A percentile compares a stretch with the other conserved stretches of the same genome.
phyloP scores from a whole-genome alignment of 2,329 filamentous ascomycete genomes.

The Penicillium thymicola region DNA sequence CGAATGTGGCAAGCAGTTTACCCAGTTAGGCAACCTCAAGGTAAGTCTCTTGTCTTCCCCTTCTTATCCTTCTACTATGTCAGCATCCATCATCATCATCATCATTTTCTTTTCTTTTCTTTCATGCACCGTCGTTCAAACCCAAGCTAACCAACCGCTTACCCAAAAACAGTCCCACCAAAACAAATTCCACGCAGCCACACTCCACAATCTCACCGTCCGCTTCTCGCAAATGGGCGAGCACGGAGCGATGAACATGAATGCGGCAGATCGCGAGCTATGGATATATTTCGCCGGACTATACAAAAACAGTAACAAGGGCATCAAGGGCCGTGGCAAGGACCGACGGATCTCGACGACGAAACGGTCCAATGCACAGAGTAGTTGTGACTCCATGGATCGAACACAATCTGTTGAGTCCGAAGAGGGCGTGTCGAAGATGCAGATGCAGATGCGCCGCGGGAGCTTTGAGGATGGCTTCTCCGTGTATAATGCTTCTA shows the following conservation, averaged over 20 bases:
- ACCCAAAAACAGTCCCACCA: slow-evolving; percentile 66
- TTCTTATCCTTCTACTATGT: neutral
- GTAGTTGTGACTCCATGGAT: slow-evolving; percentile 9
- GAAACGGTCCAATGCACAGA: slow-evolving; percentile 20
- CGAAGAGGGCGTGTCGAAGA: slow-evolving; percentile 24
- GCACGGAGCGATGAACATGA: slow-evolving; percentile 62
- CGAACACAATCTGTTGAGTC: slow-evolving; percentile 21
- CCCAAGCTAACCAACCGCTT: slow-evolving; percentile 2
- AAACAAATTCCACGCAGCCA: slow-evolving; percentile 85
- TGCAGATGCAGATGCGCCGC: slow-evolving; percentile 14
- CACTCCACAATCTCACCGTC: slow-evolving; percentile 64
- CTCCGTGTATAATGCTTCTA: slow-evolving; percentile 31
- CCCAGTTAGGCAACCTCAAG: slow-evolving; percentile 89
- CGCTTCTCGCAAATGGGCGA: slow-evolving; percentile 66
- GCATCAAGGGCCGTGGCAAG: slow-evolving; percentile 93
- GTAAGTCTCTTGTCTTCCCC: slow-evolving; percentile 40
- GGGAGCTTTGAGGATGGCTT: slow-evolving; percentile 28
- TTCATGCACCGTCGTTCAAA: neutral
- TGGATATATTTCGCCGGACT: slow-evolving; percentile 79
- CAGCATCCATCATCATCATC: neutral
- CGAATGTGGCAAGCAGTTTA: slow-evolving; percentile 82
- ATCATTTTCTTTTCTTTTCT: too few species aligned
- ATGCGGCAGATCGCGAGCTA: slow-evolving; percentile 68
- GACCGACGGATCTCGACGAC: slow-evolving; percentile 54
- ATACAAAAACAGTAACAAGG: slow-evolving; percentile 99